A percentile compares a stretch with the other conserved stretches of the same genome.
Evolutionary conservation across 225 moss, liverwort and hornwort species (phyloP).

Genomic region (Physcomitrellopsis africana): DNA sequence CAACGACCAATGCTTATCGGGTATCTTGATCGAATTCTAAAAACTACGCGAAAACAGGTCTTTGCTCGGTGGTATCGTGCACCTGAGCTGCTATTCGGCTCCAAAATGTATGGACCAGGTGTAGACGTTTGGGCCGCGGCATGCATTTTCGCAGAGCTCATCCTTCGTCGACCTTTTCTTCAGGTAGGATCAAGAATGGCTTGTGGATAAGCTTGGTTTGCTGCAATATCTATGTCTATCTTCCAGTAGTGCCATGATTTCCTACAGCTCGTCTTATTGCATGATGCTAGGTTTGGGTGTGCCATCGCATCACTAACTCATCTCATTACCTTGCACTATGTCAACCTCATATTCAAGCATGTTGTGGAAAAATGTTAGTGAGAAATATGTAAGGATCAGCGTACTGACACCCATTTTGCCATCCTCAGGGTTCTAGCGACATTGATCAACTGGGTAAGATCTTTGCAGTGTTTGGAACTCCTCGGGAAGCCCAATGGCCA

Average conservation of each 20-base stretch:
- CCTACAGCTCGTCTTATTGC: not conserved
- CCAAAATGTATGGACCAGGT: constrained; percentile 92
- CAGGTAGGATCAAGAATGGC: constrained; percentile 46
- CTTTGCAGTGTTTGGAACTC: constrained; percentile 94
- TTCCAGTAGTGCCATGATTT: not conserved
- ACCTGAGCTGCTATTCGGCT: constrained; percentile 92
- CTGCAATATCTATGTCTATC: not conserved
- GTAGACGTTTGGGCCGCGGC: constrained; percentile 99
- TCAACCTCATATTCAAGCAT: not conserved
- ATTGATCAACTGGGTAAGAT: constrained; percentile 99
- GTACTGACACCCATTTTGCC: constrained; percentile 10
- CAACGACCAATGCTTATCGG: not conserved
- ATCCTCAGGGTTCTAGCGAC: constrained; percentile 89
- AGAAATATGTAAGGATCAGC: not conserved
- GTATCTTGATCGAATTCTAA: not conserved
- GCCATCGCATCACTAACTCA: not conserved
- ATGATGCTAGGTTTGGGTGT: not conserved
- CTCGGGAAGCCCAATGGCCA: constrained; percentile 86
- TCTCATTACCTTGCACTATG: not conserved
- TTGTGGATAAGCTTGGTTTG: constrained; percentile 2
- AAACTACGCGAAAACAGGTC: constrained; percentile 51
- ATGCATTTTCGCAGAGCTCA: constrained; percentile 98
- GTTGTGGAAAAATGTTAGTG: not conserved
- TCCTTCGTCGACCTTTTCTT: constrained; percentile 93
- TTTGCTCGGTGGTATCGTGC: constrained; percentile 99